A percentile compares a stretch with the other conserved stretches of the same genome.
These are phyloP conservation scores for Xylaria sp. DNA, from an alignment of 2,329 filamentous ascomycete species.

Conservation along the genomic window DNA sequence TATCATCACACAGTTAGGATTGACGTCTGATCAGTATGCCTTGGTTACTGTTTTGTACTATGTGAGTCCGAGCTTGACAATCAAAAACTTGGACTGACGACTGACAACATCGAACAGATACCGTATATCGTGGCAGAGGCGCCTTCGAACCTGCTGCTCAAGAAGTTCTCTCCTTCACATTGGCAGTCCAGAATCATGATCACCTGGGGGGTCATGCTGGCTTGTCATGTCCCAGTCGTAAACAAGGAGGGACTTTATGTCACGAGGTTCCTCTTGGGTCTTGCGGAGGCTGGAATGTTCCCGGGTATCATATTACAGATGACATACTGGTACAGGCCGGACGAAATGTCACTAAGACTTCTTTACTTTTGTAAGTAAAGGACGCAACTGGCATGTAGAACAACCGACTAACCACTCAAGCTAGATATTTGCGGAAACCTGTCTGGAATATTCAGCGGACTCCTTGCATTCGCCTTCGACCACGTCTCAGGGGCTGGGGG, in stretches of 20 bases:
- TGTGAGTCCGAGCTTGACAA: conserved; percentile 30
- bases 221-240: conserved; percentile 40
- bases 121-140: conserved; percentile 45
- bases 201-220: conserved; percentile 42
- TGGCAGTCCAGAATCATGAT: conserved; percentile 48
- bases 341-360: conserved; percentile 49
- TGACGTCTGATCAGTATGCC: conserved; percentile 46
- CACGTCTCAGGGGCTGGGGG: conserved; percentile 31
- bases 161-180: conserved; percentile 42
- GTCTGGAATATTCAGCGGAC: conserved; percentile 34
- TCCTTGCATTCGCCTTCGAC: conserved; percentile 30
- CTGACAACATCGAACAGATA: conserved; percentile 31
- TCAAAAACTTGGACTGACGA: neutral
- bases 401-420: conserved; percentile 7
- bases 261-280: conserved; percentile 42
- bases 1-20: conserved; percentile 44
- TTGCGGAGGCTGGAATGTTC: conserved; percentile 45
- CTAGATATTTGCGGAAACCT: conserved; percentile 35
- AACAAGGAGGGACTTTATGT: conserved; percentile 43
- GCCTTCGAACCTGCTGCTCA: conserved; percentile 45
- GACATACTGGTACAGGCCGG: conserved; percentile 52
- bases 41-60: conserved; percentile 45
- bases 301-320: conserved; percentile 48
- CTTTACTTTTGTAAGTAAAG: conserved; percentile 47
- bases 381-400: neutral